Evolutionary conservation across 2,329 filamentous ascomycete species (phyloP), one percentile per base, ranked within the genome.

Genomic region (Scedosporium boydii): DNA sequence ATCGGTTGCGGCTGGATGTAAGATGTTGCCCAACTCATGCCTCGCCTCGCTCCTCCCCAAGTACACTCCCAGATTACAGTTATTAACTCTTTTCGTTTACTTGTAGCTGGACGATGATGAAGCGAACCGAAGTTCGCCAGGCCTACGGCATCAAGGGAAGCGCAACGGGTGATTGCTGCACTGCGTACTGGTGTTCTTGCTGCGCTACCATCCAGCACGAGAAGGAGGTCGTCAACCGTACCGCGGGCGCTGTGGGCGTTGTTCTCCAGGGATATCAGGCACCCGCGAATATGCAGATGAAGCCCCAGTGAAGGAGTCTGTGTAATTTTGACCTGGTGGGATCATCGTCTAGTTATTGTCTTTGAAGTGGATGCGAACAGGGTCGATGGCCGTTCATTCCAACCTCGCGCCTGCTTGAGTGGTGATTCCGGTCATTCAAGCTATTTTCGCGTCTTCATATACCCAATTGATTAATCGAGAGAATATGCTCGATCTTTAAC

Each of bases 171-270:
- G 83, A 86, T 69, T 86, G 77, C 72, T 80, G 78, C 66, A 70
- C 73, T n/a, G 72, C 78, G 14, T 84, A 74, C 70, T 86, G 78
- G 73, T 86, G 83, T 69, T 69, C 75, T 42, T 85, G 82, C 76
- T 86, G 83, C 68, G 75, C 77, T 5, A 70, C 85, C 63, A 76
- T 85, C 65, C 84, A 87, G 73, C 77, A 85, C 62, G 82, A 85
- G 63, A 82, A 83, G 66, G 83, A 86, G 68, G 77, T 80, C 56
- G 68, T 69, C 62, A 58, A 56, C 4, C 71, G 72, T 26, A 68
- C 68, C 38, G 41, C 64, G 63, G 65, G 68, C 69, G 66, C 23
- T n/a, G 61, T 65, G 38, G 67, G 67, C 62, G 69, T 67, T 53
- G 69, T 64, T 3, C 71, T 67, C n/a, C 69, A 74, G 64, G 70